phyloP scores from a whole-genome alignment of 2,329 filamentous ascomycete genomes.

The Cordyceps cicadae region DNA sequence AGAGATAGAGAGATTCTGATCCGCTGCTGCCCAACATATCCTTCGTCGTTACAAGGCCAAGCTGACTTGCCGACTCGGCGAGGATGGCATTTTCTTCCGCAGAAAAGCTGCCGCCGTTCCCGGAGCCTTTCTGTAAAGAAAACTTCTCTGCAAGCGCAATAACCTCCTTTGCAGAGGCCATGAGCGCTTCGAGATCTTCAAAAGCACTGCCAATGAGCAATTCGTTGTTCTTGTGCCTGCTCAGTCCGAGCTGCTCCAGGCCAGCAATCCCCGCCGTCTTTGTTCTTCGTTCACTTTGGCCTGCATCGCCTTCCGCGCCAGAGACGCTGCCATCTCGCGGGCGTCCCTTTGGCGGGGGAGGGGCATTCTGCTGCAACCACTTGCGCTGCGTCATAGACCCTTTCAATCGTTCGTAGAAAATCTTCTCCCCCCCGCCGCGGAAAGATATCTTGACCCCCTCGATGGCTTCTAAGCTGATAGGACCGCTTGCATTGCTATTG shows the following conservation, averaged over 20 bases:
- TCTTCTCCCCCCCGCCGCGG: constrained; percentile 76
- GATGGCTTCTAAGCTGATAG: constrained; percentile 43
- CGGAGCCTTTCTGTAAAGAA: constrained; percentile 56
- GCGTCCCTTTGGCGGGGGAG: constrained; percentile 66
- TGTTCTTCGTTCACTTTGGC: constrained; percentile 22
- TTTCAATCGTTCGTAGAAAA: constrained; percentile 84
- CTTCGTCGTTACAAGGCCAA: constrained; percentile 88
- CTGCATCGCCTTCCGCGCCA: constrained; percentile 19
- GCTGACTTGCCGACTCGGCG: constrained; percentile 67
- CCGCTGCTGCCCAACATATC: constrained; percentile 74
- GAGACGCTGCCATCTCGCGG: constrained; percentile 28
- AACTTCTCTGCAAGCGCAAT: constrained; percentile 88
- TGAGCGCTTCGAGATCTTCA: constrained; percentile 90
- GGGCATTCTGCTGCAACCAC: constrained; percentile 86
- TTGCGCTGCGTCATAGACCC: constrained; percentile 84
- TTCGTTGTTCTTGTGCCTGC: constrained; percentile 87
- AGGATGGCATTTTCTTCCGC: constrained; percentile 67
- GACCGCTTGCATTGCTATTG: constrained; percentile 20
- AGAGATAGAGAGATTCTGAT: constrained; percentile 78
- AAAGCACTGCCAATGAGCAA: constrained; percentile 88
- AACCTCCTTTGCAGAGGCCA: constrained; percentile 96
- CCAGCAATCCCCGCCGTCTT: constrained; percentile 85
- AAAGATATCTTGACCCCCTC: constrained; percentile 90
- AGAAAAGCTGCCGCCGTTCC: constrained; percentile 50
- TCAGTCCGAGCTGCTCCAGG: constrained; percentile 75